These are phyloP conservation scores for Panicum virgatum DNA, from an alignment of 202 grass and related monocot species.

Conservation along the genomic window DNA sequence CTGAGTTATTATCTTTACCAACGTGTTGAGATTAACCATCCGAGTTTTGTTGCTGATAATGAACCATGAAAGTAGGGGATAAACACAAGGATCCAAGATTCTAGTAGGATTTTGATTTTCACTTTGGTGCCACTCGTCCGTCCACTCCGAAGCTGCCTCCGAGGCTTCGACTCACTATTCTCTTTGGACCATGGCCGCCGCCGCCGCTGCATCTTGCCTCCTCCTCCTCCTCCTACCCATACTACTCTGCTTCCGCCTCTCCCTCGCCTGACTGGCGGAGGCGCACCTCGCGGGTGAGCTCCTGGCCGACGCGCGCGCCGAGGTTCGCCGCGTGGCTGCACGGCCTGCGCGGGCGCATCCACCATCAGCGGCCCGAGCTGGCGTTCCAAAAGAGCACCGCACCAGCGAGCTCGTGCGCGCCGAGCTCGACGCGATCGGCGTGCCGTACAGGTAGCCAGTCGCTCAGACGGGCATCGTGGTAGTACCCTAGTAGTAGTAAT, in stretches of 20 bases:
- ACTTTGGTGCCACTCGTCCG: too few species aligned
- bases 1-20: too few species aligned
- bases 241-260: neutral
- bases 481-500: too few species aligned
- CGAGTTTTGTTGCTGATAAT: too few species aligned
- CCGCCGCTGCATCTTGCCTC: neutral
- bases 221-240: neutral
- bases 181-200: neutral
- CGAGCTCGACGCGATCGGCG: constrained; percentile 27
- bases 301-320: neutral
- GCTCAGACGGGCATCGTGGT: constrained; percentile 41
- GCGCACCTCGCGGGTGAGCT: neutral
- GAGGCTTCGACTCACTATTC: neutral
- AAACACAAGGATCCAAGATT: too few species aligned
- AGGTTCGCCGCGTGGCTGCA: constrained; percentile 36
- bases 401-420: constrained; percentile 37
- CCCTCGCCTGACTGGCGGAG: neutral
- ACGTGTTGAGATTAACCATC: too few species aligned
- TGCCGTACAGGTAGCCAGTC: constrained; percentile 27
- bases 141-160: too few species aligned
- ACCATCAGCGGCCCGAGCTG: constrained; percentile 54
- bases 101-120: too few species aligned
- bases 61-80: too few species aligned
- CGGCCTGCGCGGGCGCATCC: constrained; percentile 43
- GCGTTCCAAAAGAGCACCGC: constrained; percentile 45